Percentiles rank a stretch among this genome's conserved stretches.
Evolutionary conservation across 139 green algal genomes (phyloP).

Genomic region (Volvox reticuliferus): DNA sequence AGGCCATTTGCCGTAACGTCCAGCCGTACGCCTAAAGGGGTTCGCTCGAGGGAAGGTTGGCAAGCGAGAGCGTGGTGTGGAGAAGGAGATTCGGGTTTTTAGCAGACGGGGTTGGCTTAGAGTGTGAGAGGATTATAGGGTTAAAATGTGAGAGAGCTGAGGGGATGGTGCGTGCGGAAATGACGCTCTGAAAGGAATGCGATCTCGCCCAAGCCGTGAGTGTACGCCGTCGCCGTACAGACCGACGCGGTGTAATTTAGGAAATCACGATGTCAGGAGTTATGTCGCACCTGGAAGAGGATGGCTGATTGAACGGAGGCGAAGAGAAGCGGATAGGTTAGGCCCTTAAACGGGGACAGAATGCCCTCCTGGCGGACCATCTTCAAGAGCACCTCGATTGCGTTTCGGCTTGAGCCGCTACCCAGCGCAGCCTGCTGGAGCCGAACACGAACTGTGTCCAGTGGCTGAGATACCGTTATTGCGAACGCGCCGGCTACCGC

Average conservation of each 20-base stretch:
- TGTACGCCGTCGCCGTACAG: too few relatives aligned
- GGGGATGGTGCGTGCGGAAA: too few relatives aligned
- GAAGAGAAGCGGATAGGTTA: conserved; percentile 70
- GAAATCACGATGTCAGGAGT: too few relatives aligned
- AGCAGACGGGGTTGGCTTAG: too few relatives aligned
- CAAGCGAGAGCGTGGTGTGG: too few relatives aligned
- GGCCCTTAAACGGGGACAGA: conserved; percentile 62
- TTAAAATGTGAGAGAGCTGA: too few relatives aligned
- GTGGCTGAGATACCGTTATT: conserved; percentile 63
- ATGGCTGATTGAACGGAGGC: conserved; percentile 71
- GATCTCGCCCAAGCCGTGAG: too few relatives aligned
- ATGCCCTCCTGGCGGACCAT: conserved; percentile 56
- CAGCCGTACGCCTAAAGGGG: conserved; percentile 36
- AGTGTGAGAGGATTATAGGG: too few relatives aligned
- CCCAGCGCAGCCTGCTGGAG: conserved; percentile 55
- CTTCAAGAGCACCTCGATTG: background rate
- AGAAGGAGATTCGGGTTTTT: too few relatives aligned
- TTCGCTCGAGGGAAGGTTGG: background rate
- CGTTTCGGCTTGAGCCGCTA: background rate
- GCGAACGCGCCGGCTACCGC: conserved; percentile 61
- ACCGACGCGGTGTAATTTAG: too few relatives aligned
- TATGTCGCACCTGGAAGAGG: conserved; percentile 63
- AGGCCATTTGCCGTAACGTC: conserved; percentile 19
- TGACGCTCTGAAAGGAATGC: too few relatives aligned
- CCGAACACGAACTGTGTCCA: conserved; percentile 70